phyloP scores from a whole-genome alignment of 768 basidiomycete genomes.

The Boletus bicolor region DNA sequence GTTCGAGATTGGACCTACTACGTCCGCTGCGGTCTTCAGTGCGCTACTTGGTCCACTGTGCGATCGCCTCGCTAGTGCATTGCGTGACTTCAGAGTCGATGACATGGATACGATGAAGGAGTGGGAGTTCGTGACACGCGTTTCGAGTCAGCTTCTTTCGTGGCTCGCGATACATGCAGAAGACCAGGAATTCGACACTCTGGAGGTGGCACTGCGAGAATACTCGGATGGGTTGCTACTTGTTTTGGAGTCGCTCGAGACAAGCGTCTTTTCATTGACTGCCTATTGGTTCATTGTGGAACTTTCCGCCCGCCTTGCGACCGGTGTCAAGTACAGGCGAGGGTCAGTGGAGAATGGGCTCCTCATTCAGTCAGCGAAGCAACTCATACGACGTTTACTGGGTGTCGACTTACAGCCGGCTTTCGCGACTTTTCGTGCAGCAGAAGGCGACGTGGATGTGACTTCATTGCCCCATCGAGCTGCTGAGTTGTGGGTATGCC shows the following conservation, averaged over 20 bases:
- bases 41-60: slow-evolving; percentile 44
- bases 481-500: slow-evolving; percentile 71
- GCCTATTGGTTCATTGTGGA: slow-evolving; percentile 68
- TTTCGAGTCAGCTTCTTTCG: slow-evolving; percentile 45
- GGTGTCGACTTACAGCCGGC: slow-evolving; percentile 45
- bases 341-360: slow-evolving; percentile 26
- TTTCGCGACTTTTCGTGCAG: slow-evolving; percentile 18
- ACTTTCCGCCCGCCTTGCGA: slow-evolving; percentile 41
- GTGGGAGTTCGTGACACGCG: slow-evolving; percentile 41
- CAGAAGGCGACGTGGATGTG: slow-evolving; percentile 30
- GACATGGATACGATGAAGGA: slow-evolving; percentile 27
- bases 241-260: slow-evolving; percentile 36
- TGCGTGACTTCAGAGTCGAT: slow-evolving; percentile 33
- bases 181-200: slow-evolving; percentile 30
- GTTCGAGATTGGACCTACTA: slow-evolving; percentile 42
- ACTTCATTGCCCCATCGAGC: slow-evolving; percentile 40
- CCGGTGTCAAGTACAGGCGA: slow-evolving; percentile 25
- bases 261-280: slow-evolving; percentile 37
- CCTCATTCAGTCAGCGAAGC: slow-evolving; percentile 29
- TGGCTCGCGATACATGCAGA: slow-evolving; percentile 38
- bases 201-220: slow-evolving; percentile 36
- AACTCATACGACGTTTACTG: slow-evolving; percentile 52
- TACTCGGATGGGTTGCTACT: slow-evolving; percentile 38
- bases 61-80: slow-evolving; percentile 40
- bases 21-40: slow-evolving; percentile 44